Base-by-base conservation (phyloP, 2,329 filamentous ascomycete species). In the Aspergillus caelatus region DNA sequence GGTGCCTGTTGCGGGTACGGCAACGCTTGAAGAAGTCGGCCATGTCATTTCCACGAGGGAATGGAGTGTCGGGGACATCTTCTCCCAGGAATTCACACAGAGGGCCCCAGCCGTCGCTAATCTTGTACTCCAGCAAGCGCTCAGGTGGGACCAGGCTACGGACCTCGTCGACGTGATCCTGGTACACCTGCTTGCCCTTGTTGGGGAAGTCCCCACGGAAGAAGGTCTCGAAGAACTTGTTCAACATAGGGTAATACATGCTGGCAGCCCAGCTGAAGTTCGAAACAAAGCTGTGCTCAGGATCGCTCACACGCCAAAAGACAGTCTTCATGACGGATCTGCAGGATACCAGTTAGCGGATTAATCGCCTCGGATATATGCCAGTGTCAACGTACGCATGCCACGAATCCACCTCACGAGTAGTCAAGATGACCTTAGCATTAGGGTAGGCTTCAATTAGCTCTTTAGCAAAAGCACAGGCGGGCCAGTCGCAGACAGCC, bases 361-460 rank as follows among this genome's bases (percentile, higher is more conserved):
- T 3, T 9, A 32, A 14, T 50, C 32, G 16, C 26, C 21, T 48
- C n/a, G 21, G 28, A 19, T 26, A 34, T 39, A 30, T 26, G 30
- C 12, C 9, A 23, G 34, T 36, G 19, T 45, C 9, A 58, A 72
- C 72, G 34, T 76, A 84, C 65, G 80, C 80, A 70, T 84, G 81
- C 87, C 89, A 91, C 46, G 86, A 85, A 74, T 91, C 82, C 43
- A 90, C 86, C 62, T 90, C 87, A 53, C 89, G 85, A 62, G 84
- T 88, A 16, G 88, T 89, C 66, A 92, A 80, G 56, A 92, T 84
- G 60, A 91, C 86, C 77, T 91, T 91, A 62, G 89, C 89, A 61
- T 91, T 87, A 1, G 89, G 89, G 73, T 91, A 92, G 19, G 88
- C 87, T 71, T 89, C 86, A 66, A 91, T 89, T 65, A 92, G 82